phyloP scores from a whole-genome alignment of 2,329 filamentous ascomycete species.

The Pseudopithomyces chartarum region DNA sequence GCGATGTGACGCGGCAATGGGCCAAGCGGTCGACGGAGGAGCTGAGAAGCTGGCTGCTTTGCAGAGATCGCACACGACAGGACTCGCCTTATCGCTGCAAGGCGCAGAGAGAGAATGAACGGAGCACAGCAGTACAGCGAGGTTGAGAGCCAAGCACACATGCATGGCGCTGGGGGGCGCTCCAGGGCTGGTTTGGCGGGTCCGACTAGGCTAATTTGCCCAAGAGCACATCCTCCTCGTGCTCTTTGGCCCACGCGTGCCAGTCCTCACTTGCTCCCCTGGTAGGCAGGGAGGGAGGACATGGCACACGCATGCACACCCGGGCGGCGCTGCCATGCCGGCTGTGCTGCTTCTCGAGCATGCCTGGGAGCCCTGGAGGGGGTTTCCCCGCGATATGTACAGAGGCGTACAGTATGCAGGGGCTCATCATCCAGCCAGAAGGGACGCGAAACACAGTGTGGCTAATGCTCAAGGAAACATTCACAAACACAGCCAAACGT shows the following conservation, averaged over 20 bases:
- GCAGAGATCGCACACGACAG: conserved; percentile 10
- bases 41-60: conserved; percentile 25
- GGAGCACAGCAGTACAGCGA: conserved; percentile 23
- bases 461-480: background rate
- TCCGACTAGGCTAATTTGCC: conserved; percentile 1
- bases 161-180: background rate
- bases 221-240: conserved; percentile 6
- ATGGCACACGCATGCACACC: too few species aligned
- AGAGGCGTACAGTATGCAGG: background rate
- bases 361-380: too few species aligned
- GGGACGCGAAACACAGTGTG: background rate
- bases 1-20: conserved; percentile 16
- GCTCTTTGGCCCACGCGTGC: background rate
- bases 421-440: background rate
- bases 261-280: background rate
- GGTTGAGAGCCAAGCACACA: conserved; percentile 10
- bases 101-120: conserved; percentile 18
- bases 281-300: background rate
- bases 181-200: background rate
- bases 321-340: background rate
- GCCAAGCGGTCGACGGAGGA: conserved; percentile 21
- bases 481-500: background rate
- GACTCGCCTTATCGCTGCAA: conserved; percentile 17
- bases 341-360: background rate
- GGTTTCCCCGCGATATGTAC: background rate